Evolutionary conservation across 495 filamentous ascomycete species (phyloP).

Genomic region (Trichoderma reesei): DNA sequence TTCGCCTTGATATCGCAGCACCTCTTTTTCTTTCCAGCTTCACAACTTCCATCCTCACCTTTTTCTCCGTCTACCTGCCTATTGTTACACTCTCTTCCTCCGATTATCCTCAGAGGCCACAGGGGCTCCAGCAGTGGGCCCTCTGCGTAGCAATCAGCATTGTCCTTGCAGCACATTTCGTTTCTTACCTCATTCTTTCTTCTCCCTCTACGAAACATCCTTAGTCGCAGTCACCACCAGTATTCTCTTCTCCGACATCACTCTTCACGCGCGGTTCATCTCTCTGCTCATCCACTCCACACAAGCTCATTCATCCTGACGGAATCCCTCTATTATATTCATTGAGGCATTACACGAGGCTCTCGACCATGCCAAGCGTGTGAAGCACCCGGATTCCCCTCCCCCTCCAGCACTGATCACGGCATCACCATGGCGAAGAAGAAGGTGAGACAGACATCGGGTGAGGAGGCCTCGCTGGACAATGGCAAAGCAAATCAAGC

Average conservation of each 20-base stretch:
- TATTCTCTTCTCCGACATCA: not conserved
- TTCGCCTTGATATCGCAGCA: not conserved
- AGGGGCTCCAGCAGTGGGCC: not conserved
- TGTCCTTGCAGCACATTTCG: not conserved
- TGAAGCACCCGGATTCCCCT: too few relatives aligned
- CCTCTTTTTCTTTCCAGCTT: too few relatives aligned
- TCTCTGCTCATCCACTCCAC: not conserved
- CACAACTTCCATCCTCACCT: not conserved
- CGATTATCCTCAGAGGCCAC: not conserved
- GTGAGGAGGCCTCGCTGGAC: not conserved
- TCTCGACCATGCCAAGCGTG: not conserved
- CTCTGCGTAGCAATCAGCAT: too few relatives aligned
- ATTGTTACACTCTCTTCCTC: not conserved
- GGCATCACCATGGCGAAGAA: constrained; percentile 7
- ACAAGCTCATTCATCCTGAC: not conserved
- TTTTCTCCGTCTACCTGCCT: not conserved
- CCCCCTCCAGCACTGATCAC: not conserved
- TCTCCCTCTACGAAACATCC: not conserved
- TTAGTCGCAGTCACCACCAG: not conserved
- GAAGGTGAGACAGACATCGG: not conserved
- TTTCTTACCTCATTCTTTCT: not conserved
- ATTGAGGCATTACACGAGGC: not conserved
- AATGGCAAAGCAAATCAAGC: not conserved
- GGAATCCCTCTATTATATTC: not conserved
- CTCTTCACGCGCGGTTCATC: not conserved